Conservation (phyloP, 1,284 basidiomycete species). For the Ustilago cynodontis region DNA sequence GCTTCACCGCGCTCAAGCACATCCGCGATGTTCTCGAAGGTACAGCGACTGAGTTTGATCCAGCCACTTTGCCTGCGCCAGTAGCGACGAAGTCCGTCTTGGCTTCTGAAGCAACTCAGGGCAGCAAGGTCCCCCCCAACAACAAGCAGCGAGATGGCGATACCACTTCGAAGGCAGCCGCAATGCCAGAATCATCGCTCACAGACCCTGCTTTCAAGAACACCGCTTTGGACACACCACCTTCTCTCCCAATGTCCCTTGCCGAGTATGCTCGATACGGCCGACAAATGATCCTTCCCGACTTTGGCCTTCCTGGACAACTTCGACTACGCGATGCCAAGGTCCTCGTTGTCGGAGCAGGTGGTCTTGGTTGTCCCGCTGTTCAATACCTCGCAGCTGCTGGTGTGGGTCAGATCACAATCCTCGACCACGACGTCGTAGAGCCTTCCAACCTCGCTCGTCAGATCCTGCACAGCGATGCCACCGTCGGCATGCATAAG, state of each 20-base stretch:
- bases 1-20: slow-evolving; percentile 62
- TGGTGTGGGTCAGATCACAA: slow-evolving; percentile 86
- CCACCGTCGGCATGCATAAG: slow-evolving; percentile 84
- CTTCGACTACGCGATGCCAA: slow-evolving; percentile 80
- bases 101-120: background rate
- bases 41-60: slow-evolving; percentile 52
- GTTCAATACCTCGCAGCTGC: slow-evolving; percentile 92
- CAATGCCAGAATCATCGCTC: background rate
- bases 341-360: slow-evolving; percentile 91
- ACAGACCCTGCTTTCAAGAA: background rate
- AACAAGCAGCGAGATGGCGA: background rate
- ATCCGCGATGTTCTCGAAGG: slow-evolving; percentile 60
- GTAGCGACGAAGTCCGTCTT: background rate
- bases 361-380: slow-evolving; percentile 94
- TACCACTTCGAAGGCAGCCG: background rate
- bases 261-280: slow-evolving; percentile 91
- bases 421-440: slow-evolving; percentile 91
- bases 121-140: background rate
- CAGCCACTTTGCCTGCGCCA: slow-evolving; percentile 33
- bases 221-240: background rate
- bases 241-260: slow-evolving; percentile 66
- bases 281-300: slow-evolving; percentile 94
- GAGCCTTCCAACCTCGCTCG: slow-evolving; percentile 93
- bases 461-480: slow-evolving; percentile 88
- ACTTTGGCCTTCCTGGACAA: slow-evolving; percentile 84